phyloP scores from a whole-genome alignment of 2,329 filamentous ascomycete species.

The Exophiala viscosa region DNA sequence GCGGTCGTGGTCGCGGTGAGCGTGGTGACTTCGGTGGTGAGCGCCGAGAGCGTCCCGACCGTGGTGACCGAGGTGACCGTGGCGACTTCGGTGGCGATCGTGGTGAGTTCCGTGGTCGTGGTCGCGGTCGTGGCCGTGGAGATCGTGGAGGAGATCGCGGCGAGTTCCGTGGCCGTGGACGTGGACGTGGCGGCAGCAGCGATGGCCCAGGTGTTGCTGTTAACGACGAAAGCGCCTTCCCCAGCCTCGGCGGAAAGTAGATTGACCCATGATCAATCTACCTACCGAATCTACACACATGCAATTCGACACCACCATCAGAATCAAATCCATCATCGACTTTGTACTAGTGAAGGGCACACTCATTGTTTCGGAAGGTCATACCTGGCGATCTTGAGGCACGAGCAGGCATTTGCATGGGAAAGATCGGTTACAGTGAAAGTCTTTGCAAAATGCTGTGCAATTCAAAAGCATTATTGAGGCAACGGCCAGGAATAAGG shows the following conservation, averaged over 20 bases:
- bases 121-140: constrained; percentile 33
- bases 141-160: constrained; percentile 35
- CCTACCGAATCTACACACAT: not conserved
- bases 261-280: not conserved
- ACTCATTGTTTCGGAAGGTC: constrained; percentile 16
- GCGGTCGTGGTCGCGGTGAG: constrained; percentile 41
- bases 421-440: constrained; percentile 12
- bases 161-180: constrained; percentile 43
- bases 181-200: constrained; percentile 43
- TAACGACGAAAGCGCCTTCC: constrained; percentile 29
- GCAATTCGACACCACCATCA: constrained; percentile 13
- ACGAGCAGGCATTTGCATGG: constrained; percentile 15
- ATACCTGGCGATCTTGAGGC: constrained; percentile 12
- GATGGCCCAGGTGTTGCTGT: constrained; percentile 24
- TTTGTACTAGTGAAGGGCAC: constrained; percentile 23
- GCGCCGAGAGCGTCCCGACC: constrained; percentile 40
- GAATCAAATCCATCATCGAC: constrained; percentile 8
- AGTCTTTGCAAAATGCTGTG: constrained; percentile 6
- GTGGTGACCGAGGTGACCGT: constrained; percentile 36
- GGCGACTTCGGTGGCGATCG: constrained; percentile 33
- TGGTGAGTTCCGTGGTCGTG: constrained; percentile 41
- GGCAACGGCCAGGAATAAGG: constrained; percentile 15
- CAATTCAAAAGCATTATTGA: constrained; percentile 17
- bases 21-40: constrained; percentile 33
- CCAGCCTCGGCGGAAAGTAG: constrained; percentile 29